Conservation (phyloP, 140 eudicot species). For the Bidens hawaiensis region DNA sequence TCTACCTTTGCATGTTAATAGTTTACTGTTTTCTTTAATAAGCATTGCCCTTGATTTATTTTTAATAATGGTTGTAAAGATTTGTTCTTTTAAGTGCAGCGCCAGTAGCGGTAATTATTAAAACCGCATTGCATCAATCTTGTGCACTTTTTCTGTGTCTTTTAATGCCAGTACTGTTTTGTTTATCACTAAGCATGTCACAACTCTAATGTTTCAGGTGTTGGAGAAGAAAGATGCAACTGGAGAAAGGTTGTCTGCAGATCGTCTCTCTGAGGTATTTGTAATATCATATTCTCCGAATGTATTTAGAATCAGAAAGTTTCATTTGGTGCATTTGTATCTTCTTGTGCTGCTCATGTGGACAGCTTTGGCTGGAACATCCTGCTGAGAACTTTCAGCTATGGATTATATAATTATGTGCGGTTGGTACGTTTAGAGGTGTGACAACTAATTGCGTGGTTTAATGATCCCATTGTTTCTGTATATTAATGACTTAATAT, state of each 20-base stretch:
- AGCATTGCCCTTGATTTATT: not conserved
- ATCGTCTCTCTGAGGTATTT: constrained; percentile 72
- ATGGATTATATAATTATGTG: constrained; percentile 15
- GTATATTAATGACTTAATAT: constrained; percentile 2
- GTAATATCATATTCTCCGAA: not conserved
- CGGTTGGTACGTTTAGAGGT: constrained; percentile 22
- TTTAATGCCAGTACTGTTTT: not conserved
- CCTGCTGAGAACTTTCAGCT: constrained; percentile 35
- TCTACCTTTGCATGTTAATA: not conserved
- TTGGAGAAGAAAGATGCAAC: constrained; percentile 56
- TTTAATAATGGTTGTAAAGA: not conserved
- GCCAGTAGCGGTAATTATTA: not conserved
- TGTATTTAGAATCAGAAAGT: not conserved
- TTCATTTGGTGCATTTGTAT: constrained; percentile 11
- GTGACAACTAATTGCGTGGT: constrained; percentile 12
- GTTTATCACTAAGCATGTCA: not conserved
- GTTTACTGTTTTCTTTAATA: not conserved
- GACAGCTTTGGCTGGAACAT: constrained; percentile 30
- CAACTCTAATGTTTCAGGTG: constrained; percentile 42
- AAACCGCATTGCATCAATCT: not conserved
- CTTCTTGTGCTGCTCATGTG: constrained; percentile 29
- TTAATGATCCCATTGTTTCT: constrained; percentile 15
- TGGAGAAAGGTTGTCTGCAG: constrained; percentile 51
- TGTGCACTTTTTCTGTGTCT: not conserved
- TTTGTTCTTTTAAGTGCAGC: not conserved